phyloP scores from a whole-genome alignment of 2,329 filamentous ascomycete species.

The Emergomyces orientalis region DNA sequence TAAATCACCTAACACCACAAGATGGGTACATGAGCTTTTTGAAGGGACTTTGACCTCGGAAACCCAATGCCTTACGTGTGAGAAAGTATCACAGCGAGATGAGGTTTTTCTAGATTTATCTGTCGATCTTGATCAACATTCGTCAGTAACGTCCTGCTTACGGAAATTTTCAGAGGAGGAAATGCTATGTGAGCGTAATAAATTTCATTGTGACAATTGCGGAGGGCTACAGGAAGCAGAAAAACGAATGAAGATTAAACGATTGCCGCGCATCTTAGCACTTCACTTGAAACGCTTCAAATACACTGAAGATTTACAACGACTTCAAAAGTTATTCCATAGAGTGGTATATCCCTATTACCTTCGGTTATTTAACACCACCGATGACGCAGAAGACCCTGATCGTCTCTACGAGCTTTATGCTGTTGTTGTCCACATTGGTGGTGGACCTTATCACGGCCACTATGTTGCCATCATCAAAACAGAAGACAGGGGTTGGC shows the following conservation, averaged over 20 bases:
- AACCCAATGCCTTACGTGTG: slow-evolving; percentile 91
- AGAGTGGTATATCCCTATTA: slow-evolving; percentile 96
- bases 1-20: slow-evolving; percentile 56
- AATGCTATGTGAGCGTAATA: slow-evolving; percentile 97
- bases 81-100: slow-evolving; percentile 88
- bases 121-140: slow-evolving; percentile 89
- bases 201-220: slow-evolving; percentile 97
- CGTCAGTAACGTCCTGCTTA: slow-evolving; percentile 89
- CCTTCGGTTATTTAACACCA: slow-evolving; percentile 92
- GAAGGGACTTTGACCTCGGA: slow-evolving; percentile 92
- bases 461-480: slow-evolving; percentile 98
- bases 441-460: slow-evolving; percentile 90
- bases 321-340: slow-evolving; percentile 92
- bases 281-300: slow-evolving; percentile 96
- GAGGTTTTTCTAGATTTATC: slow-evolving; percentile 94
- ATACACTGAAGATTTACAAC: slow-evolving; percentile 90
- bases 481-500: slow-evolving; percentile 88
- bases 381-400: slow-evolving; percentile 85
- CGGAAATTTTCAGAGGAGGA: slow-evolving; percentile 96
- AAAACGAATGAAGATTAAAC: slow-evolving; percentile 98
- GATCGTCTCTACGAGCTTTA: slow-evolving; percentile 95
- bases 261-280: slow-evolving; percentile 80
- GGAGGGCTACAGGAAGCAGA: slow-evolving; percentile 95
- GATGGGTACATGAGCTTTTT: slow-evolving; percentile 96
- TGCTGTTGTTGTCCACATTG: slow-evolving; percentile 94